Evolutionary conservation across 805 yeast genomes (phyloP).

Genomic region (Candida gorgasii): DNA sequence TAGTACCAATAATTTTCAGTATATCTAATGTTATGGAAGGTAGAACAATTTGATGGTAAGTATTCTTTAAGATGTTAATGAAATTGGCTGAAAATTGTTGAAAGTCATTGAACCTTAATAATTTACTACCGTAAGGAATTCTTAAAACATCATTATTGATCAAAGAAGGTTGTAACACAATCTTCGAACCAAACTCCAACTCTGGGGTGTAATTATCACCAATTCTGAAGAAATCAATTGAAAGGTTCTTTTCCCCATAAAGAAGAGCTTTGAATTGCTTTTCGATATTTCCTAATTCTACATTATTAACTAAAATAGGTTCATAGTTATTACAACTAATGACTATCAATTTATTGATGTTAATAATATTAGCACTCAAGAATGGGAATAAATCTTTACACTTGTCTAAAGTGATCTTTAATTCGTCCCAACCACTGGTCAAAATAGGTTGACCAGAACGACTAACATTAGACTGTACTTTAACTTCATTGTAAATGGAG

Average conservation of each 20-base stretch:
- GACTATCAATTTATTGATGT: constrained; percentile 16
- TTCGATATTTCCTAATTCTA: constrained; percentile 10
- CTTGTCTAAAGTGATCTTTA: constrained; percentile 26
- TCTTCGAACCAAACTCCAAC: constrained; percentile 13
- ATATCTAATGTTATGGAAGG: constrained; percentile 24
- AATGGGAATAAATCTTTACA: constrained; percentile 28
- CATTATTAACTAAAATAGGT: not conserved
- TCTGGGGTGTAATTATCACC: constrained; percentile 22
- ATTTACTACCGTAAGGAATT: constrained; percentile 20
- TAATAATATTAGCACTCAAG: constrained; percentile 15
- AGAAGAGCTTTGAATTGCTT: constrained; percentile 13
- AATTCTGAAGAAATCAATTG: constrained; percentile 26
- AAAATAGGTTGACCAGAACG: constrained; percentile 15
- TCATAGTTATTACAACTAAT: constrained; percentile 18
- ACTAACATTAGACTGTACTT: constrained; percentile 23
- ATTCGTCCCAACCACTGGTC: constrained; percentile 21
- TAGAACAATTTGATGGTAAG: constrained; percentile 21
- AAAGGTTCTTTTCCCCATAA: constrained; percentile 19
- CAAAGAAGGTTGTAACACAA: constrained; percentile 13
- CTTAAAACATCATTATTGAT: constrained; percentile 16
- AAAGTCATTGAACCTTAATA: constrained; percentile 21
- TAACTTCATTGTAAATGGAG: constrained; percentile 38
- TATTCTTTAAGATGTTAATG: constrained; percentile 13
- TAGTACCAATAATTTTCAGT: constrained; percentile 17
- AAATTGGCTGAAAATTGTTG: constrained; percentile 19